Evolutionary conservation across 768 basidiomycete species (phyloP).

Genomic region (Rubroboletus satanas): DNA sequence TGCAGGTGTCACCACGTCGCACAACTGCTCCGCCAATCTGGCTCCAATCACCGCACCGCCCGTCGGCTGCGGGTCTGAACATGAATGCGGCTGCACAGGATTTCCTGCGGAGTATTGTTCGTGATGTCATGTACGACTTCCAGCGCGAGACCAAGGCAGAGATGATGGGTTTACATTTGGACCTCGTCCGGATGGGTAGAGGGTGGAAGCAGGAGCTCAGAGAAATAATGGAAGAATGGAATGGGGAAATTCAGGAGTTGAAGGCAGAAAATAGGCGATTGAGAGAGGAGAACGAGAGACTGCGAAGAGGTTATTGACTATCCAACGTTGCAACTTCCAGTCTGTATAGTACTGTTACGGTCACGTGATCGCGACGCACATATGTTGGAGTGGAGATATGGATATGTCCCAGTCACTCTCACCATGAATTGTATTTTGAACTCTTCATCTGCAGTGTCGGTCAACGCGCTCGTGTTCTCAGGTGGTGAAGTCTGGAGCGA

Average conservation of each 20-base stretch:
- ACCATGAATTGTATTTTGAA: conserved; percentile 8
- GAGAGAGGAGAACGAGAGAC: conserved; percentile 62
- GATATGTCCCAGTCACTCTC: neutral
- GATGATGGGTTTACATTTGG: conserved; percentile 71
- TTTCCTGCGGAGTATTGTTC: conserved; percentile 59
- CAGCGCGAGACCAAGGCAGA: conserved; percentile 67
- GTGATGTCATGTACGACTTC: conserved; percentile 71
- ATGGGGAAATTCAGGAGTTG: conserved; percentile 48
- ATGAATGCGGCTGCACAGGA: conserved; percentile 44
- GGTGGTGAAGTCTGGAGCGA: conserved; percentile 25
- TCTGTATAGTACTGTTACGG: neutral
- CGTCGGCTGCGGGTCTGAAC: conserved; percentile 19
- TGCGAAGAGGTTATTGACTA: conserved; percentile 42
- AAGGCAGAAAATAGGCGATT: conserved; percentile 48
- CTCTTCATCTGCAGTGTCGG: conserved; percentile 10
- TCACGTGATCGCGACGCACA: conserved; percentile 12
- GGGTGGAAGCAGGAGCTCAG: conserved; percentile 65
- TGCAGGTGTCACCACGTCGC: conserved; percentile 59
- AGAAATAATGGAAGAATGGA: conserved; percentile 57
- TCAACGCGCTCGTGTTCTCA: conserved; percentile 30
- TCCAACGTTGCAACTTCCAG: neutral
- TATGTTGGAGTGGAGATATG: neutral
- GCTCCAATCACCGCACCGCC: conserved; percentile 39
- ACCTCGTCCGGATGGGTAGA: conserved; percentile 66
- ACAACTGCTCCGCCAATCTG: conserved; percentile 35